A percentile compares a stretch with the other conserved stretches of the same genome.
phyloP scores from a whole-genome alignment of 441 rosid species.

The Lepidium campestre region DNA sequence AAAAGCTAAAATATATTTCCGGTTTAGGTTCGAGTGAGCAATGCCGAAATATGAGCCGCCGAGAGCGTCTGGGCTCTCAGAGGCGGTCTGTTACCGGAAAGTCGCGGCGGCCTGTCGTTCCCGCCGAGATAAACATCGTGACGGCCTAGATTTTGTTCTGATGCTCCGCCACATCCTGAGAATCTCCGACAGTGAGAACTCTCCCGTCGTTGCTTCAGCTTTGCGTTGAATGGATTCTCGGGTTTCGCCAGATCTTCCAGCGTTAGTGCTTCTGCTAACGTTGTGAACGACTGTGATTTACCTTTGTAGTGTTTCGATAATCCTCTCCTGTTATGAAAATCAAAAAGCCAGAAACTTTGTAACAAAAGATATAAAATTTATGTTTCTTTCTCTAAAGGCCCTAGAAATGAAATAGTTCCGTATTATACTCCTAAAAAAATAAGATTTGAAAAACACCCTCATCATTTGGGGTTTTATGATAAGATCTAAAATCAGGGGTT shows the following conservation, averaged over 20 bases:
- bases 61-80: constrained; percentile 28
- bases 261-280: constrained; percentile 19
- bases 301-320: constrained; percentile 37
- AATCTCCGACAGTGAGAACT: constrained; percentile 15
- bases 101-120: constrained; percentile 18
- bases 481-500: not conserved
- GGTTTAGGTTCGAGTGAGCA: constrained; percentile 26
- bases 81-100: constrained; percentile 17
- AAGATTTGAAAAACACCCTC: not conserved
- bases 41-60: constrained; percentile 26
- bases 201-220: constrained; percentile 29
- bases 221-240: constrained; percentile 33
- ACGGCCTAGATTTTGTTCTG: constrained; percentile 9
- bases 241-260: constrained; percentile 34
- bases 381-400: not conserved
- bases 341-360: not conserved
- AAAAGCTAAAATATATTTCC: not conserved
- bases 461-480: not conserved
- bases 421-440: not conserved
- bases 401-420: not conserved
- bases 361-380: not conserved
- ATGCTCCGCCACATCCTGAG: constrained; percentile 23
- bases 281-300: constrained; percentile 35
- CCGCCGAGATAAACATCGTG: constrained; percentile 15
- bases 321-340: constrained; percentile 23